phyloP scores from a whole-genome alignment of 129 eudicot species.

The Oenanthe sinensis region DNA sequence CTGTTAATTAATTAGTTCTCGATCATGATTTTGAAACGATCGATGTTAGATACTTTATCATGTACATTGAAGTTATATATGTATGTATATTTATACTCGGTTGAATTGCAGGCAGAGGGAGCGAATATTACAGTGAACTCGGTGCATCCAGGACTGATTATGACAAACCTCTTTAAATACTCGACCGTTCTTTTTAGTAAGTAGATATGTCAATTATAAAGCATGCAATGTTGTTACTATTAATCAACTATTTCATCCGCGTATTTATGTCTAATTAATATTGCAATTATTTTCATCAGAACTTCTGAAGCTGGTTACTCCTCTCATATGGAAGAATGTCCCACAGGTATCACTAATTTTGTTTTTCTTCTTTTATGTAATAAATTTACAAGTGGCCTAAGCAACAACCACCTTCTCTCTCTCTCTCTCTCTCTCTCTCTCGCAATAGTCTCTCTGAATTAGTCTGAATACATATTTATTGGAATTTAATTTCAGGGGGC shows the following conservation, averaged over 20 bases:
- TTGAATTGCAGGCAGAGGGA: constrained; percentile 56
- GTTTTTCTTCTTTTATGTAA: background rate
- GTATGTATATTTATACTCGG: background rate
- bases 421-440: background rate
- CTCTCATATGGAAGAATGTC: constrained; percentile 70
- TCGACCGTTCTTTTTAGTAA: constrained; percentile 45
- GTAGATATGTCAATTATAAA: too few species aligned
- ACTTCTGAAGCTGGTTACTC: constrained; percentile 41
- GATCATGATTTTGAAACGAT: background rate
- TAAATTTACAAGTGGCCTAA: background rate
- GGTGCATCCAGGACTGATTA: constrained; percentile 90
- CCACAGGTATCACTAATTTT: constrained; percentile 50
- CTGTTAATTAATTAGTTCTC: background rate
- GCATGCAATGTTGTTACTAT: too few species aligned
- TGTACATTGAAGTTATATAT: background rate
- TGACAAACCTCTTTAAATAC: constrained; percentile 76
- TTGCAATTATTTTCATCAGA: constrained; percentile 29
- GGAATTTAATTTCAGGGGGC: constrained; percentile 55
- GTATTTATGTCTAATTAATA: background rate
- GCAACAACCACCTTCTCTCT: too few species aligned
- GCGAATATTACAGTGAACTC: constrained; percentile 81
- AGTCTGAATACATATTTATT: too few species aligned
- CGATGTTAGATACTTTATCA: background rate
- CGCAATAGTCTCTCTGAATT: too few species aligned
- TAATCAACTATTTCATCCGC: background rate